phyloP scores from a whole-genome alignment of 2,329 filamentous ascomycete species.

The Cladosporium phlei region DNA sequence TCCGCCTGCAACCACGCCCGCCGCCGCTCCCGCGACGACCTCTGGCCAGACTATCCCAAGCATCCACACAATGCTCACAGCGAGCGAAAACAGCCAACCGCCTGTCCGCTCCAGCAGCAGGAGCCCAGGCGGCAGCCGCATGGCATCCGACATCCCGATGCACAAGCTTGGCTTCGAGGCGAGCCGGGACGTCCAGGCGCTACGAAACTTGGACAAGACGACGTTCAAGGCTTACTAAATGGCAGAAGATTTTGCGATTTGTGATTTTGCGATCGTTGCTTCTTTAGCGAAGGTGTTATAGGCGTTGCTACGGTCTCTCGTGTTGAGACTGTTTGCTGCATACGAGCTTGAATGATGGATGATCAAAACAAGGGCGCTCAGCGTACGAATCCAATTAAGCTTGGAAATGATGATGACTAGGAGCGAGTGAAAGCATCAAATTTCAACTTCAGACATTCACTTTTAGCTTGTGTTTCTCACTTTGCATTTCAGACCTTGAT shows the following conservation, averaged over 20 bases:
- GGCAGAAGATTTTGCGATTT: not conserved
- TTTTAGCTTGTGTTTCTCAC: too few relatives aligned
- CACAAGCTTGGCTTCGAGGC: conserved; percentile 37
- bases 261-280: not conserved
- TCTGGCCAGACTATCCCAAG: conserved; percentile 47
- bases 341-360: too few relatives aligned
- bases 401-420: too few relatives aligned
- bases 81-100: conserved; percentile 22
- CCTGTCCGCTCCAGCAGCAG: conserved; percentile 27
- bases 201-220: conserved; percentile 35
- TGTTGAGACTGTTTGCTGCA: too few relatives aligned
- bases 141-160: conserved; percentile 33
- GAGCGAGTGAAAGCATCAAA: too few relatives aligned
- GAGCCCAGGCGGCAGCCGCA: conserved; percentile 26
- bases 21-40: conserved; percentile 16
- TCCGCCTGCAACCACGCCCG: conserved; percentile 30
- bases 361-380: too few relatives aligned
- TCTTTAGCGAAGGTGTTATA: conserved; percentile 12
- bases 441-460: too few relatives aligned
- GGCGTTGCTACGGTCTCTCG: not conserved
- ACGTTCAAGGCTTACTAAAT: conserved; percentile 29
- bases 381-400: too few relatives aligned
- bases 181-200: conserved; percentile 31
- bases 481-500: too few relatives aligned
- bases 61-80: conserved; percentile 46